phyloP scores from a whole-genome alignment of 2,329 filamentous ascomycete genomes.

The Colletotrichum salicis region DNA sequence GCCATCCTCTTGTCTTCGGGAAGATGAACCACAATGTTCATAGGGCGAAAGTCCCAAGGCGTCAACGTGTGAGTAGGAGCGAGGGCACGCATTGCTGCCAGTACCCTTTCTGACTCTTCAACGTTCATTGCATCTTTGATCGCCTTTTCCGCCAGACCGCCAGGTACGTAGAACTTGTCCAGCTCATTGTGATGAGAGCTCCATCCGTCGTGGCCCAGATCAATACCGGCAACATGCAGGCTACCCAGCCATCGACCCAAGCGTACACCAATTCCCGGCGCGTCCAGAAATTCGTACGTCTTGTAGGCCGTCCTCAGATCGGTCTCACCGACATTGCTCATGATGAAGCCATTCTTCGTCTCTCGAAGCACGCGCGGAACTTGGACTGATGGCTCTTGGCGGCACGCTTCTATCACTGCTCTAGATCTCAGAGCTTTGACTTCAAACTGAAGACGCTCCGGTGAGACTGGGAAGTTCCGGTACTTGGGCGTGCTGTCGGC shows the following conservation, averaged over 20 bases:
- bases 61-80: neutral
- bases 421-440: neutral
- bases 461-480: neutral
- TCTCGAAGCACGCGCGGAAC: neutral
- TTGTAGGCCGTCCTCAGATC: neutral
- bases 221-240: neutral
- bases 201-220: neutral
- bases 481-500: slow-evolving; percentile 7
- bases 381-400: neutral
- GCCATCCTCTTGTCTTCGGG: neutral
- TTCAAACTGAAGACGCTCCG: neutral
- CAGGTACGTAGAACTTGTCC: neutral
- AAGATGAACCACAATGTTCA: neutral
- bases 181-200: neutral
- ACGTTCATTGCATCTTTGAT: neutral
- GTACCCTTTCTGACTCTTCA: neutral
- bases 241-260: neutral
- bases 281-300: neutral
- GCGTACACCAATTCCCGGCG: neutral
- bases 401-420: neutral
- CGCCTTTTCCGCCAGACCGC: neutral
- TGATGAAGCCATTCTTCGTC: neutral
- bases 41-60: slow-evolving; percentile 4
- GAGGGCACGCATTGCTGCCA: neutral
- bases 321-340: neutral